phyloP scores from a whole-genome alignment of 192 early-diverging fungal species.

The Kickxella alabastrina region DNA sequence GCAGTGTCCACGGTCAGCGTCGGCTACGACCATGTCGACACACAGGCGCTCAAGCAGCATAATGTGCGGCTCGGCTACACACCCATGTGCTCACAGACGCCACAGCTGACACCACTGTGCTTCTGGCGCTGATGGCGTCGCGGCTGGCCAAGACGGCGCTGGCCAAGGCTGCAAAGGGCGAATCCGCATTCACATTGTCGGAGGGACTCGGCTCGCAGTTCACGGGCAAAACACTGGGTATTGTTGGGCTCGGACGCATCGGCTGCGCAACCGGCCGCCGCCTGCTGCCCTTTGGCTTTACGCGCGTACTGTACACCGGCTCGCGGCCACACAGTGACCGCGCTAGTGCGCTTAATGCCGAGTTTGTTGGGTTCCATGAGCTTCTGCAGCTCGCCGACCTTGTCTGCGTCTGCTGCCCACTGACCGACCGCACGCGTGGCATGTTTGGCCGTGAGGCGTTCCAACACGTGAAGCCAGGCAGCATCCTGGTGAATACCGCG shows the following conservation, averaged over 20 bases:
- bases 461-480: slow-evolving; percentile 60
- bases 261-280: slow-evolving; percentile 71
- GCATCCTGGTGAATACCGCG: slow-evolving; percentile 78
- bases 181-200: slow-evolving; percentile 20
- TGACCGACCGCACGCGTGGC: slow-evolving; percentile 65
- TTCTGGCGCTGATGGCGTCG: slow-evolving; percentile 70
- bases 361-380: slow-evolving; percentile 53
- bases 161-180: slow-evolving; percentile 5
- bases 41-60: slow-evolving; percentile 41
- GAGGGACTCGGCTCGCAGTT: slow-evolving; percentile 64
- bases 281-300: slow-evolving; percentile 67
- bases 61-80: slow-evolving; percentile 69
- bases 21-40: slow-evolving; percentile 80
- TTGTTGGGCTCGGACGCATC: slow-evolving; percentile 83
- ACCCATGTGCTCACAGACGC: slow-evolving; percentile 85
- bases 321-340: slow-evolving; percentile 52
- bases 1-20: slow-evolving; percentile 77
- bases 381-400: slow-evolving; percentile 67
- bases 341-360: slow-evolving; percentile 49
- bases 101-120: slow-evolving; percentile 73
- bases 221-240: slow-evolving; percentile 72
- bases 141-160: slow-evolving; percentile 64
- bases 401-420: slow-evolving; percentile 69
- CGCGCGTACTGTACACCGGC: slow-evolving; percentile 61
- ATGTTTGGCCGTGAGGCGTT: slow-evolving; percentile 69